Evolutionary conservation across 345 rosid genomes (phyloP).

Genomic region (Arabis alpina): DNA sequence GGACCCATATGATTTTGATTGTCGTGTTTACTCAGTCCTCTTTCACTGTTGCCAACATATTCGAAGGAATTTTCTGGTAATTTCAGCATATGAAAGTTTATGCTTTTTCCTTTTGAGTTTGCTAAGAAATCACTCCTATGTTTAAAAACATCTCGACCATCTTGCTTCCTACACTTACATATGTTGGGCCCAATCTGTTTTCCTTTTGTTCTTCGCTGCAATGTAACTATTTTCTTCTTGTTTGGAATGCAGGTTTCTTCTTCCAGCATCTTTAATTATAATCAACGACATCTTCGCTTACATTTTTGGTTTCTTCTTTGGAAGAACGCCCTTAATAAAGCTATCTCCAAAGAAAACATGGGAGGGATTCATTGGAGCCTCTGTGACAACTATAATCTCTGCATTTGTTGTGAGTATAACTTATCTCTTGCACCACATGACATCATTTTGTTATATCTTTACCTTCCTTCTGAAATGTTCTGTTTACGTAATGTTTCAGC

Average conservation of each 20-base stretch:
- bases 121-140: background rate
- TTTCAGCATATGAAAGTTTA: background rate
- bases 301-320: constrained; percentile 93
- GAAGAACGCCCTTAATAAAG: constrained; percentile 92
- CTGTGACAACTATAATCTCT: constrained; percentile 83
- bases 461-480: background rate
- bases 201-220: background rate
- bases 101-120: background rate
- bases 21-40: constrained; percentile 96
- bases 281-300: constrained; percentile 93
- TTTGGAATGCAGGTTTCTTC: constrained; percentile 78
- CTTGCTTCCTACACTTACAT: background rate
- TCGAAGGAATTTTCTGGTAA: constrained; percentile 99
- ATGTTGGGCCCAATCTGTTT: background rate
- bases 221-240: constrained; percentile 12
- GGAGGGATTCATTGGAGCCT: constrained; percentile 98
- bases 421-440: constrained; percentile 6
- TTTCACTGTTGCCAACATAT: constrained; percentile 98
- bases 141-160: background rate
- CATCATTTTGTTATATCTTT: constrained; percentile 2
- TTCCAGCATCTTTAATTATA: constrained; percentile 94
- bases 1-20: constrained; percentile 98
- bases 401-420: constrained; percentile 75
- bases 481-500: constrained; percentile 57
- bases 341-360: constrained; percentile 98